These are phyloP conservation scores for Sporisorium scitamineum DNA, from an alignment of 1,284 basidiomycete genomes.

Conservation along the genomic window DNA sequence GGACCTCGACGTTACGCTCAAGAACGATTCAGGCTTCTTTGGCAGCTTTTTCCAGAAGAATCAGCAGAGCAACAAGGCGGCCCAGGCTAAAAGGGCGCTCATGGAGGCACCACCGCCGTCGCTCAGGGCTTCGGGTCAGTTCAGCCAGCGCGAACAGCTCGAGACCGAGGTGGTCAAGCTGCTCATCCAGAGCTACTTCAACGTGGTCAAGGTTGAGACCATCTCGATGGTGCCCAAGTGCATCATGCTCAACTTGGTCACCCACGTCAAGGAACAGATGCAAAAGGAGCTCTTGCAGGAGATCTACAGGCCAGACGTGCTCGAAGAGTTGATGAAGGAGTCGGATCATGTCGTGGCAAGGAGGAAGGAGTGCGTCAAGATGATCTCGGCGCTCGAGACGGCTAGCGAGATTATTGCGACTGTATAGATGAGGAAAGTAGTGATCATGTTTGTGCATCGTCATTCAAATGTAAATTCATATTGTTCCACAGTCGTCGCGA, in stretches of 20 bases:
- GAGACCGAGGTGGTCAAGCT: slow-evolving; percentile 99
- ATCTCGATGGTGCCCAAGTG: slow-evolving; percentile 98
- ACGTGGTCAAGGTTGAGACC: slow-evolving; percentile 91
- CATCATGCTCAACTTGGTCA: slow-evolving; percentile 92
- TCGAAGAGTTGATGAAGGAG: slow-evolving; percentile 68
- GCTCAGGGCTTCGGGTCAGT: slow-evolving; percentile 90
- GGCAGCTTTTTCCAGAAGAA: slow-evolving; percentile 87
- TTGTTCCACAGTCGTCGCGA: neutral
- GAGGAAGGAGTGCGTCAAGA: slow-evolving; percentile 68
- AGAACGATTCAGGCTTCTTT: slow-evolving; percentile 88
- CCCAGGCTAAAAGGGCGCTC: slow-evolving; percentile 75
- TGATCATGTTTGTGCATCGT: slow-evolving; percentile 2
- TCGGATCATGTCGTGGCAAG: slow-evolving; percentile 66
- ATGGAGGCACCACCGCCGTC: slow-evolving; percentile 91
- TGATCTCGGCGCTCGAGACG: slow-evolving; percentile 67
- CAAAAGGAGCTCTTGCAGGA: slow-evolving; percentile 82
- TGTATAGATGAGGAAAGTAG: slow-evolving; percentile 40
- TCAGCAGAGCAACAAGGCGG: slow-evolving; percentile 73
- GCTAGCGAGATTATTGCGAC: slow-evolving; percentile 67
- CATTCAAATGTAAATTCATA: slow-evolving; percentile 19
- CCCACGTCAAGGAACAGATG: slow-evolving; percentile 89
- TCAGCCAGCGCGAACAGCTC: slow-evolving; percentile 95
- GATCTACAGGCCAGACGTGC: slow-evolving; percentile 65
- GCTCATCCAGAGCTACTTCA: slow-evolving; percentile 65
- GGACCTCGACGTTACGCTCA: slow-evolving; percentile 89